Base-by-base conservation (phyloP, 2,329 filamentous ascomycete genomes). In the Fusarium sp. region DNA sequence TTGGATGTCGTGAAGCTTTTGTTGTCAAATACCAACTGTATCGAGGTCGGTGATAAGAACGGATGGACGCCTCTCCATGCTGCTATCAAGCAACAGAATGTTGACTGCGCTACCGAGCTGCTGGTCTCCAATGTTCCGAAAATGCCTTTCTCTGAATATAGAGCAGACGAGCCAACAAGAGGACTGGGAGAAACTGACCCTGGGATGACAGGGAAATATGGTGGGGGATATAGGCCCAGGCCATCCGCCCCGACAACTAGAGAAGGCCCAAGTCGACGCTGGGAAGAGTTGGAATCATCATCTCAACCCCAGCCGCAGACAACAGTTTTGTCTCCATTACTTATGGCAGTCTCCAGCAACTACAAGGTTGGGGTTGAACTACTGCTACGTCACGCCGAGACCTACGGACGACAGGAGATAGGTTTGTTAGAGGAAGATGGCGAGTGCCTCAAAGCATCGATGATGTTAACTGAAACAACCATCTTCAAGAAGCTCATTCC, bases 171-270 rank as follows among this genome's bases (percentile, higher is more conserved):
- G 17, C 3, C 9, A 11, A 8, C 6, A 11, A 15, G 30, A 53
- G 6, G 9, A 12, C 0, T 2, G 8, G 6, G 4, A 11, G n/a
- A 5, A 2, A 6, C 17, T 53, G 48, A 10, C 6, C 12, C 17
- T 15, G 8, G 13, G 17, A 26, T 53, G 48, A 15, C n/a, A 1
- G 30, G 30, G n/a, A 53, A 53, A 6, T 53, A 53, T 15, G 48
- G 48, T 1, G 48, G 7, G 6, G 48, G 3, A 4, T 36, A 53
- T 1, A 26, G 48, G 9, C 3, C 13, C 0, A 36, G n/a, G 0
- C 17, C 0, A 2, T 0, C 17, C 0, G 6, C 8, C 11, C 0
- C n/a, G 3, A 2, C 1, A 36, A 35, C 48, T 12, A 24, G 9
- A 2, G 30, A n/a, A 3, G 17, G 48, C 13, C 48, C 30, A 8